Percentiles rank a stretch among this genome's conserved stretches.
Conservation (phyloP, 202 grass and related monocot species). For the Digitaria exilis region DNA sequence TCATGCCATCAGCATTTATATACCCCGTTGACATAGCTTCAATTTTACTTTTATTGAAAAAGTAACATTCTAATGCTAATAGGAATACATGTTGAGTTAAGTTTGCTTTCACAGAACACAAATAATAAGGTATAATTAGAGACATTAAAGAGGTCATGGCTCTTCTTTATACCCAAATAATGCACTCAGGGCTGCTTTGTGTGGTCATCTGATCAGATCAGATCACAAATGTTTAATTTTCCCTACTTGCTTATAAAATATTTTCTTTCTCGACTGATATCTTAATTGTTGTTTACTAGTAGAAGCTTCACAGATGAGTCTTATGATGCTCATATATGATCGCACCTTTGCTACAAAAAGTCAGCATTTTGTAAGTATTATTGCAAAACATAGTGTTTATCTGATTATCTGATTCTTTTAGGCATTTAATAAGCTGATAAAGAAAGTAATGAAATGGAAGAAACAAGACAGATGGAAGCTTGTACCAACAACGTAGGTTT, state of each 20-base stretch:
- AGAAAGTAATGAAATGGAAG: constrained; percentile 50
- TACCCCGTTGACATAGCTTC: not conserved
- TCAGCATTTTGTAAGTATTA: constrained; percentile 18
- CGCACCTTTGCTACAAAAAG: constrained; percentile 3
- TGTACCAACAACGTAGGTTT: constrained; percentile 22
- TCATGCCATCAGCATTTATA: constrained; percentile 23
- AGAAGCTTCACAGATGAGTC: not conserved
- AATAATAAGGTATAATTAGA: not conserved
- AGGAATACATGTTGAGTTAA: not conserved
- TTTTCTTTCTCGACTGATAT: constrained; percentile 17
- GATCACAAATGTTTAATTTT: not conserved
- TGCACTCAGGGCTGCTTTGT: not conserved
- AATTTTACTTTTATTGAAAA: constrained; percentile 17
- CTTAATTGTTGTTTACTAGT: constrained; percentile 24
- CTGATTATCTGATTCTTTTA: constrained; percentile 33
- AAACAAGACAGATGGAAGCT: not conserved
- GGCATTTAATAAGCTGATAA: constrained; percentile 47
- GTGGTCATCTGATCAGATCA: constrained; percentile 5
- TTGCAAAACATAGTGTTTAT: not conserved
- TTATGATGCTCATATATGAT: not conserved
- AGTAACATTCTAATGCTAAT: constrained; percentile 3
- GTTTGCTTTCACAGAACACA: constrained; percentile 2
- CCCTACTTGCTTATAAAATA: not conserved
- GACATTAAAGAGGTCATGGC: not conserved
- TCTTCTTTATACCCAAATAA: constrained; percentile 8